phyloP scores from a whole-genome alignment of 495 filamentous ascomycete species.

The Talaromyces liani region DNA sequence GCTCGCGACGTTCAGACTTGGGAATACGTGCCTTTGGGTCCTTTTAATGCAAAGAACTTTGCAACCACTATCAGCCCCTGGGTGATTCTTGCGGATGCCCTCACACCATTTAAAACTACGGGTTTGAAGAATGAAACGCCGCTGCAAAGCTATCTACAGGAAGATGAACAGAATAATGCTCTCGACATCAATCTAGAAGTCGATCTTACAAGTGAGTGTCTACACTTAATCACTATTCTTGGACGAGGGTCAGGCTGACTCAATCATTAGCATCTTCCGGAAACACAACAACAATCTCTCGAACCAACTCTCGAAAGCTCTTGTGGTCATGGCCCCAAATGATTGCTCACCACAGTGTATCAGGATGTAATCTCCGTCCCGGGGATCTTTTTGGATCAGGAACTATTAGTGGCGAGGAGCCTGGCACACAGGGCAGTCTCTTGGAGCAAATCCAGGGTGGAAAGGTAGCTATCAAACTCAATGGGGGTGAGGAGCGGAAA shows the following conservation, averaged over 20 bases:
- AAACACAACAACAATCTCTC: conserved; percentile 53
- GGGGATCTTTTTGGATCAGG: conserved; percentile 86
- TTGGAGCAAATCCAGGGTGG: conserved; percentile 68
- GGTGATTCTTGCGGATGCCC: conserved; percentile 78
- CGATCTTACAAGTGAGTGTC: conserved; percentile 59
- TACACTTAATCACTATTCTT: conserved; percentile 20
- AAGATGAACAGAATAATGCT: conserved; percentile 52
- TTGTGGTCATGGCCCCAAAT: conserved; percentile 93
- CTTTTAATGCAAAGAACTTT: conserved; percentile 91
- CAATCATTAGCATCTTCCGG: conserved; percentile 18
- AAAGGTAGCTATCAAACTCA: conserved; percentile 58
- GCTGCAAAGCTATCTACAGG: conserved; percentile 62
- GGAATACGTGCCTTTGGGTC: conserved; percentile 81
- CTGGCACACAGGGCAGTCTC: conserved; percentile 59
- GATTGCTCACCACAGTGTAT: conserved; percentile 84
- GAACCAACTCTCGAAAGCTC: conserved; percentile 61
- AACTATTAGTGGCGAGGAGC: conserved; percentile 74
- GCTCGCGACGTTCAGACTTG: conserved; percentile 84
- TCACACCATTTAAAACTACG: conserved; percentile 56
- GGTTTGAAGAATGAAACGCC: conserved; percentile 52
- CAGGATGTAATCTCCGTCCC: conserved; percentile 70
- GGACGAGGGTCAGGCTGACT: background rate
- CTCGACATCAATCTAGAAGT: conserved; percentile 74
- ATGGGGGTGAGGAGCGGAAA: conserved; percentile 59
- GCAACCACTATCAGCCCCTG: conserved; percentile 83